These are phyloP conservation scores for Drechslerella coelobrocha DNA, from an alignment of 2,329 filamentous ascomycete genomes.

Conservation along the genomic window DNA sequence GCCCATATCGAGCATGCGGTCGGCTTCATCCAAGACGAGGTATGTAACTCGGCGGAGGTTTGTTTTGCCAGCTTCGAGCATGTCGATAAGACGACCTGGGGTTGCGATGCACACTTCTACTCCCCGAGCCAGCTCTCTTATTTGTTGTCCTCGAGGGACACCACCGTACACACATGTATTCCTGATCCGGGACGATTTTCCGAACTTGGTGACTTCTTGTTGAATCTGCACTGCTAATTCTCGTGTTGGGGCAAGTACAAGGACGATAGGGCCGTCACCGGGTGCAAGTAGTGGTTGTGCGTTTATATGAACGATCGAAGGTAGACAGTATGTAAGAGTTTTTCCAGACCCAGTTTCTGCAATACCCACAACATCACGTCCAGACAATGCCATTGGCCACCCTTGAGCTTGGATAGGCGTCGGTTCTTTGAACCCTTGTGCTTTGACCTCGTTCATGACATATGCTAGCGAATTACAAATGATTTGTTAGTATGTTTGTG, in stretches of 20 bases:
- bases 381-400: constrained; percentile 98
- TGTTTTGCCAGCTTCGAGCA: constrained; percentile 89
- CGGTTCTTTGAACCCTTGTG: constrained; percentile 89
- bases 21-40: constrained; percentile 93
- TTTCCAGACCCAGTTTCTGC: constrained; percentile 99
- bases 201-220: constrained; percentile 97
- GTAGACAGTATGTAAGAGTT: constrained; percentile 97
- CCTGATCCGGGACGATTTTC: constrained; percentile 94
- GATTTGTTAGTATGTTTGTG: constrained; percentile 16
- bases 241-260: constrained; percentile 94
- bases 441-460: constrained; percentile 98
- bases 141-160: constrained; percentile 97
- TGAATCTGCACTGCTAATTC: constrained; percentile 99
- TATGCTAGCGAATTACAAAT: constrained; percentile 67
- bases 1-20: constrained; percentile 99
- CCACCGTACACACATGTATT: constrained; percentile 99
- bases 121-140: constrained; percentile 89
- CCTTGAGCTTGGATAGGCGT: constrained; percentile 98
- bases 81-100: constrained; percentile 93
- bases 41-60: constrained; percentile 90
- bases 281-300: constrained; percentile 94
- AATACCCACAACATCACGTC: constrained; percentile 98
- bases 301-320: constrained; percentile 99
- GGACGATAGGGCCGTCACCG: constrained; percentile 93
- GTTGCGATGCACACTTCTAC: constrained; percentile 99